phyloP scores from a whole-genome alignment of 2,329 filamentous ascomycete species.

The Cucurbitaria berberidis region DNA sequence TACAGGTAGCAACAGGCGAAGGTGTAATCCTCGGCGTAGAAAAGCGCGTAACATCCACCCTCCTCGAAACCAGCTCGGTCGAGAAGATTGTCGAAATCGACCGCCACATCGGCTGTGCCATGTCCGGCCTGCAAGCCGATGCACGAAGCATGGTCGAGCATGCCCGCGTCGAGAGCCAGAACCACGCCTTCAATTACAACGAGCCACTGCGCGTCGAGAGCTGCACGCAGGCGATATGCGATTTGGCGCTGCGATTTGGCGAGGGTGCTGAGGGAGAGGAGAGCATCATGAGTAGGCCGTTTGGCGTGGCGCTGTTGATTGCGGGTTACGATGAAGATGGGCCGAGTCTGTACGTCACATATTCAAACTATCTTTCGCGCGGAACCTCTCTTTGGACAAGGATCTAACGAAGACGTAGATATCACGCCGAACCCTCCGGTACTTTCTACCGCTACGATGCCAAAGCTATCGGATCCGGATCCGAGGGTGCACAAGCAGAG shows the following conservation, averaged over 20 bases:
- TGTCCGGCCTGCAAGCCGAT: conserved; percentile 97
- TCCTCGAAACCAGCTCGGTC: conserved; percentile 96
- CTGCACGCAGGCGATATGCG: conserved; percentile 98
- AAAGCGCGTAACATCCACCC: conserved; percentile 96
- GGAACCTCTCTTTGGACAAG: neutral
- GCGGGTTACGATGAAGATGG: conserved; percentile 97
- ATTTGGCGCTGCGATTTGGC: conserved; percentile 92
- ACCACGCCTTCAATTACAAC: conserved; percentile 97
- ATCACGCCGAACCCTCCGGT: conserved; percentile 96
- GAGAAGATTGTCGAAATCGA: conserved; percentile 99
- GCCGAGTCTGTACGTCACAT: conserved; percentile 72
- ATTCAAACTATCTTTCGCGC: neutral
- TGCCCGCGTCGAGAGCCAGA: conserved; percentile 95
- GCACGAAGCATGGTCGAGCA: conserved; percentile 98
- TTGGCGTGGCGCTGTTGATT: conserved; percentile 95
- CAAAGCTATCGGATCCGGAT: conserved; percentile 97
- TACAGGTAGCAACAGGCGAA: conserved; percentile 82
- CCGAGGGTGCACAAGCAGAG: conserved; percentile 96
- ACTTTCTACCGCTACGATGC: conserved; percentile 99
- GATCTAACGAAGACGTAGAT: conserved; percentile 57
- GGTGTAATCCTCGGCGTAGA: conserved; percentile 97
- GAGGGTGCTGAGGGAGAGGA: conserved; percentile 98
- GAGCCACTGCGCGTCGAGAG: conserved; percentile 94
- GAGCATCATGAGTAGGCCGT: conserved; percentile 97
- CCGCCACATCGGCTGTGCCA: conserved; percentile 97